Conservation (phyloP, 495 filamentous ascomycete species). For the Neurospora sp. region DNA sequence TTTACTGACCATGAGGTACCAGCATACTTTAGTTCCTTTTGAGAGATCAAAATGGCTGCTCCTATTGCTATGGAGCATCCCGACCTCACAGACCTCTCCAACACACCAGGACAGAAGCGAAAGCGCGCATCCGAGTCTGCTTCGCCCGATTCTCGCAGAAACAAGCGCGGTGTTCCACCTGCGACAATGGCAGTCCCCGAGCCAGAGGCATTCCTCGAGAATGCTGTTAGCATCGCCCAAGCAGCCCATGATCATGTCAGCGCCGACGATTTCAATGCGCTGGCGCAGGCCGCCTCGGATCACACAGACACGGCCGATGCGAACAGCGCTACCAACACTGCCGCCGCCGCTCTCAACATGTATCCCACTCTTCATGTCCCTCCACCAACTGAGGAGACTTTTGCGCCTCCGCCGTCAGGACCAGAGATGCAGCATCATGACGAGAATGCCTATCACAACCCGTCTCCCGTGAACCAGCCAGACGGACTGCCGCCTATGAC, state of each 20-base stretch:
- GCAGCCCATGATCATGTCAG: slow-evolving; percentile 31
- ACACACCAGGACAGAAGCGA: slow-evolving; percentile 33
- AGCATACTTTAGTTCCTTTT: neutral
- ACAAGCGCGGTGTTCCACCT: slow-evolving; percentile 33
- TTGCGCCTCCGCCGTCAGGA: slow-evolving; percentile 29
- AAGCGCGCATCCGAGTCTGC: slow-evolving; percentile 33
- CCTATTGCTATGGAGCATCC: slow-evolving; percentile 32
- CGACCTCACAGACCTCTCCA: slow-evolving; percentile 18
- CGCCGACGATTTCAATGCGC: slow-evolving; percentile 37
- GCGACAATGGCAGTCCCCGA: slow-evolving; percentile 26
- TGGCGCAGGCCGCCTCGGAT: slow-evolving; percentile 37
- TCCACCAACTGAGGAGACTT: slow-evolving; percentile 59
- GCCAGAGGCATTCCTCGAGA: slow-evolving; percentile 32
- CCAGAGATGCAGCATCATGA: slow-evolving; percentile 21
- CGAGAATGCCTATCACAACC: slow-evolving; percentile 19
- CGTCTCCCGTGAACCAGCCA: slow-evolving; percentile 29
- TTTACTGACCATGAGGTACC: neutral
- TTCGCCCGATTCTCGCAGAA: slow-evolving; percentile 33
- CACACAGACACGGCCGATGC: slow-evolving; percentile 36
- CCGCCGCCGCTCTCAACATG: slow-evolving; percentile 57
- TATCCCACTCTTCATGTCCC: slow-evolving; percentile 62
- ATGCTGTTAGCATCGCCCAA: slow-evolving; percentile 37
- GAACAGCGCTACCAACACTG: slow-evolving; percentile 50
- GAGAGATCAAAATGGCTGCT: slow-evolving; percentile 29
- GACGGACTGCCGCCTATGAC: slow-evolving; percentile 39